Conservation (phyloP, 73 alveolate species). For the Stentor roeselii region DNA sequence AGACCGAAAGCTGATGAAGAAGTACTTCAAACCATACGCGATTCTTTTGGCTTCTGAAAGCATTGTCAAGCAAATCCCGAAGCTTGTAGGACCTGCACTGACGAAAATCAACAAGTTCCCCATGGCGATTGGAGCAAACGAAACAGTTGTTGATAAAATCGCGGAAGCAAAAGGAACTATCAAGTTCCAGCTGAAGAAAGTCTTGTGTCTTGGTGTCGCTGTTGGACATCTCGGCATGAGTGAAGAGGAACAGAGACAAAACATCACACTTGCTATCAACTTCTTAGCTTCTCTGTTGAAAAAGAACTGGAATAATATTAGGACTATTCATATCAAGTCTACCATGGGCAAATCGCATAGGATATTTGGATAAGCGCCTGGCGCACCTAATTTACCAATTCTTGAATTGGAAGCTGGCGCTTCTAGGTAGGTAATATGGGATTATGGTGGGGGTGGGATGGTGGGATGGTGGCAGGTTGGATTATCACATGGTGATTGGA, state of each 20-base stretch:
- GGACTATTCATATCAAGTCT: conserved; percentile 93
- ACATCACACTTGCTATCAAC: conserved; percentile 86
- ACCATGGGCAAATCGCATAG: conserved; percentile 97
- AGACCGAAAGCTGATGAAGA: conserved; percentile 96
- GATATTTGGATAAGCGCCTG: conserved; percentile 76
- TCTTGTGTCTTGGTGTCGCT: conserved; percentile 90
- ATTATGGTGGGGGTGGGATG: too few species aligned
- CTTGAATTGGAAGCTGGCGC: too few species aligned
- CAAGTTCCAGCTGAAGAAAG: conserved; percentile 97
- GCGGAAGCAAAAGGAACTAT: conserved; percentile 93
- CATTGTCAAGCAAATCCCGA: conserved; percentile 93
- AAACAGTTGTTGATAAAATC: conserved; percentile 81
- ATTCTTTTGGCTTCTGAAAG: conserved; percentile 94
- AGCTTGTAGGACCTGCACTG: conserved; percentile 94
- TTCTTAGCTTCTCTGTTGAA: conserved; percentile 95
- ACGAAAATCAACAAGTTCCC: conserved; percentile 97
- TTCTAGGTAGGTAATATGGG: too few species aligned
- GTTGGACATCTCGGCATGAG: conserved; percentile 90
- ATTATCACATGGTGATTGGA: too few species aligned
- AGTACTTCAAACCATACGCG: conserved; percentile 95
- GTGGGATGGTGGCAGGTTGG: too few species aligned
- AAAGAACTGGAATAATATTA: conserved; percentile 97
- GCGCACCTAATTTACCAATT: too few species aligned
- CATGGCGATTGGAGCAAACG: conserved; percentile 90
- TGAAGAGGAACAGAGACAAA: conserved; percentile 94